Conservation (phyloP, 176 grass and related monocot species). For the Avena insularis region DNA sequence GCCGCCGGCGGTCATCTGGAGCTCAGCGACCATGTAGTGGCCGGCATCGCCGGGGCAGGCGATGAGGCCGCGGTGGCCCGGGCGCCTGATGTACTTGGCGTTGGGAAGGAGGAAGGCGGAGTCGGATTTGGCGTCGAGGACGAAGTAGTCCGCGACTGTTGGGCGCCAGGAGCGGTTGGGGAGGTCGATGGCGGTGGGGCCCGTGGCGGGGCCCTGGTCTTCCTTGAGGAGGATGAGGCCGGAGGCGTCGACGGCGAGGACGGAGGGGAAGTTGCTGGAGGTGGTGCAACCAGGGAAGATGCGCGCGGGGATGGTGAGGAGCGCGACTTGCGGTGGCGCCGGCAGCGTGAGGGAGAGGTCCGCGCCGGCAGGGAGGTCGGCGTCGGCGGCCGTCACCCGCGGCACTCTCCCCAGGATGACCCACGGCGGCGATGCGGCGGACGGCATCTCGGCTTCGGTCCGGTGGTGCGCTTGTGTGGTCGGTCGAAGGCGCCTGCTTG, state of each 20-base stretch:
- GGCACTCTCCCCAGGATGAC: constrained; percentile 10
- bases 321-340: background rate
- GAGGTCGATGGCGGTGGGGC: background rate
- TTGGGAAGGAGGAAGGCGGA: background rate
- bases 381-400: background rate
- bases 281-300: background rate
- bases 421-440: constrained; percentile 16
- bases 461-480: too few relatives aligned
- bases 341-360: constrained; percentile 21
- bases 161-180: background rate
- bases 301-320: constrained; percentile 19
- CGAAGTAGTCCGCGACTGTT: background rate
- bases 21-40: background rate
- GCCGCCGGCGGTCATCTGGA: background rate
- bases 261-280: background rate
- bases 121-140: background rate
- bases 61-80: background rate
- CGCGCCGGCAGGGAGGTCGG: background rate
- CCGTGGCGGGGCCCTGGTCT: background rate
- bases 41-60: too few relatives aligned
- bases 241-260: background rate
- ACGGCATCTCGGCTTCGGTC: background rate
- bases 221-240: background rate
- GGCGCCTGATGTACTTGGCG: background rate
- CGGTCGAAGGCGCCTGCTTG: too few relatives aligned